Conservation (phyloP, 1,284 basidiomycete species). For the Macrocystidia cucumis region DNA sequence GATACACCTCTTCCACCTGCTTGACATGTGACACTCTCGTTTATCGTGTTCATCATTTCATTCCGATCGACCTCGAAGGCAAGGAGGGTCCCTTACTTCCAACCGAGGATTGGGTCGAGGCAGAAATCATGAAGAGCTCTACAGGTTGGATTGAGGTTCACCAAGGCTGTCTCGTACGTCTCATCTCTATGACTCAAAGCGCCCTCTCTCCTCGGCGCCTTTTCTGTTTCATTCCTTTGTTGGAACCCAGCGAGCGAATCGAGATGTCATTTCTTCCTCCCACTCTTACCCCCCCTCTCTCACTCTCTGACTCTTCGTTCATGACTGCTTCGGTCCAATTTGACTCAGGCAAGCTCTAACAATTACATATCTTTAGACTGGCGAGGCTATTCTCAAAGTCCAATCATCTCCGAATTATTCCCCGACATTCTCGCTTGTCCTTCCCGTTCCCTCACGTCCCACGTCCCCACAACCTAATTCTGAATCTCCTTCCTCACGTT, state of each 20-base stretch:
- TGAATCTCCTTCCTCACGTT: constrained; percentile 16
- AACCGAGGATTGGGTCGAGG: constrained; percentile 68
- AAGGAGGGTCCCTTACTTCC: constrained; percentile 63
- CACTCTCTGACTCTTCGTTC: neutral
- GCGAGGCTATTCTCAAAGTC: constrained; percentile 34
- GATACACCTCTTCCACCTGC: constrained; percentile 61
- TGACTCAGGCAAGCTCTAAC: constrained; percentile 14
- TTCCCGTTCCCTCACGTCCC: constrained; percentile 28
- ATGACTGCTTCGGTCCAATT: neutral
- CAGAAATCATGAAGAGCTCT: constrained; percentile 57
- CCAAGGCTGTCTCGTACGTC: constrained; percentile 58
- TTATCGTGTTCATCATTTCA: constrained; percentile 63
- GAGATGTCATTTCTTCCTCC: constrained; percentile 1
- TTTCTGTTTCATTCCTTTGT: too few species aligned
- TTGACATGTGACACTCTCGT: constrained; percentile 56
- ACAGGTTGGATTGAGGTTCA: constrained; percentile 71
- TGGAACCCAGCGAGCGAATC: too few species aligned
- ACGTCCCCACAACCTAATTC: constrained; percentile 15
- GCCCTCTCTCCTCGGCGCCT: constrained; percentile 4
- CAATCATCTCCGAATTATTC: constrained; percentile 45
- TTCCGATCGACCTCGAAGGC: constrained; percentile 49
- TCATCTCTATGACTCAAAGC: too few species aligned
- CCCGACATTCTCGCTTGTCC: constrained; percentile 39
- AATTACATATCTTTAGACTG: constrained; percentile 29
- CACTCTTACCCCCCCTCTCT: constrained; percentile 1